Percentiles rank a stretch among this genome's conserved stretches.
Evolutionary conservation across 1,139 yeast genomes (phyloP).

Genomic region (Yamadazyma atlantica): DNA sequence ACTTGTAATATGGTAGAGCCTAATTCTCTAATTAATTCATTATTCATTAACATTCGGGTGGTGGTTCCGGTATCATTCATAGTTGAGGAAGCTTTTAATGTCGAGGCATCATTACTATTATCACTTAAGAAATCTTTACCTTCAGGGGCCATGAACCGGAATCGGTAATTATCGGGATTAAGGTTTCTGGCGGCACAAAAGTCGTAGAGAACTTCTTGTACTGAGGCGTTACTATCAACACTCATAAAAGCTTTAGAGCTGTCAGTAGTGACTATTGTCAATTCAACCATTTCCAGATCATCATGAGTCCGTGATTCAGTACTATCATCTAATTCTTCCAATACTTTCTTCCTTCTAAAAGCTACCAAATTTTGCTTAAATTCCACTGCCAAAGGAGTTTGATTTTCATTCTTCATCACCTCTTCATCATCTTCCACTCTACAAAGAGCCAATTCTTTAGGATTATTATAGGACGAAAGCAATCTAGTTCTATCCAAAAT

Average conservation of each 20-base stretch:
- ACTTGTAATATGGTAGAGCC: slow-evolving; percentile 23
- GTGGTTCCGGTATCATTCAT: not conserved
- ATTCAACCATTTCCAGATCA: slow-evolving; percentile 6
- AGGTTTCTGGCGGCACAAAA: slow-evolving; percentile 32
- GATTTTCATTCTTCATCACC: slow-evolving; percentile 34
- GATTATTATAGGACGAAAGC: slow-evolving; percentile 57
- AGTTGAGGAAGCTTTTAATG: slow-evolving; percentile 11
- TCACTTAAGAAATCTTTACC: slow-evolving; percentile 3
- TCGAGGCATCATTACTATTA: slow-evolving; percentile 9
- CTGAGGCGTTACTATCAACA: slow-evolving; percentile 19
- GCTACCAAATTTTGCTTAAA: slow-evolving; percentile 27
- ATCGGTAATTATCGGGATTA: slow-evolving; percentile 24
- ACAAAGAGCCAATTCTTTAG: slow-evolving; percentile 65
- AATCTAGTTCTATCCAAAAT: slow-evolving; percentile 56
- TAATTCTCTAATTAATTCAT: slow-evolving; percentile 23
- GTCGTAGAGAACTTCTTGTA: slow-evolving; percentile 33
- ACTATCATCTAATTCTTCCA: slow-evolving; percentile 5
- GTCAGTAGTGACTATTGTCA: slow-evolving; percentile 10
- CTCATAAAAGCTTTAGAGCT: slow-evolving; percentile 7
- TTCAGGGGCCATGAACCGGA: slow-evolving; percentile 16
- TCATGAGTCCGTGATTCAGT: slow-evolving; percentile 5
- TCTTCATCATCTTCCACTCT: slow-evolving; percentile 38
- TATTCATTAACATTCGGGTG: slow-evolving; percentile 15
- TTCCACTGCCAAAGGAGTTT: slow-evolving; percentile 55
- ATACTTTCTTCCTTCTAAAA: slow-evolving; percentile 15